Evolutionary conservation across 2,329 filamentous ascomycete genomes (phyloP).

Genomic region (Aspergillus novoparasiticus): DNA sequence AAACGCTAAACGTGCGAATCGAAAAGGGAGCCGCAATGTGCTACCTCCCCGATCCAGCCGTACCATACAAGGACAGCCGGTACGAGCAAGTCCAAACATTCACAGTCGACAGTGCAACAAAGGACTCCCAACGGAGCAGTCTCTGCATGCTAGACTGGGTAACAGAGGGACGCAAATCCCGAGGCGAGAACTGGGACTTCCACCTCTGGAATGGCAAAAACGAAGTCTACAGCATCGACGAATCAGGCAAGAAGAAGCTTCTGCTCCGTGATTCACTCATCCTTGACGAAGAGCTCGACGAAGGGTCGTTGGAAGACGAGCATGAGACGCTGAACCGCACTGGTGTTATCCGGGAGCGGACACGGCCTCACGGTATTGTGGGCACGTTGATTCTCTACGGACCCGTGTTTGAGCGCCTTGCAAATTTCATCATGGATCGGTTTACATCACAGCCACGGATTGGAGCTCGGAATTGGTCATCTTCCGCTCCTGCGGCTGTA

Average conservation of each 20-base stretch:
- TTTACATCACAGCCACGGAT: constrained; percentile 79
- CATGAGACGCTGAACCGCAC: constrained; percentile 18
- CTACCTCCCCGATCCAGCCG: constrained; percentile 85
- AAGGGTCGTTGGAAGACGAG: constrained; percentile 35
- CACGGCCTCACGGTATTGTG: constrained; percentile 75
- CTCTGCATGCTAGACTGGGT: constrained; percentile 94
- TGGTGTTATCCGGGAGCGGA: constrained; percentile 54
- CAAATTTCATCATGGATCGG: constrained; percentile 74
- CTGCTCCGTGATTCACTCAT: constrained; percentile 84
- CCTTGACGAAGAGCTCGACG: constrained; percentile 60
- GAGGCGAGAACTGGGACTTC: constrained; percentile 88
- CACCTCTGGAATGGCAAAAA: constrained; percentile 79
- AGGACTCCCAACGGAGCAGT: constrained; percentile 47
- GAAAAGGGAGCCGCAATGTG: constrained; percentile 55
- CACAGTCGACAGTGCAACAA: constrained; percentile 52
- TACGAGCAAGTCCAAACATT: constrained; percentile 87
- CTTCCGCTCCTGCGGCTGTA: constrained; percentile 26
- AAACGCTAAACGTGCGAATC: constrained; percentile 54
- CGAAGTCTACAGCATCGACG: constrained; percentile 62
- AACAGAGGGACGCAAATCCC: constrained; percentile 78
- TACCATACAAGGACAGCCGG: constrained; percentile 81
- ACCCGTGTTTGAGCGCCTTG: constrained; percentile 65
- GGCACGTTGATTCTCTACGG: constrained; percentile 86
- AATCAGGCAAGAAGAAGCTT: constrained; percentile 56
- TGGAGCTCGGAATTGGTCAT: constrained; percentile 74